Base-by-base conservation (phyloP, 1,284 basidiomycete species). In the Pholiota adiposa region DNA sequence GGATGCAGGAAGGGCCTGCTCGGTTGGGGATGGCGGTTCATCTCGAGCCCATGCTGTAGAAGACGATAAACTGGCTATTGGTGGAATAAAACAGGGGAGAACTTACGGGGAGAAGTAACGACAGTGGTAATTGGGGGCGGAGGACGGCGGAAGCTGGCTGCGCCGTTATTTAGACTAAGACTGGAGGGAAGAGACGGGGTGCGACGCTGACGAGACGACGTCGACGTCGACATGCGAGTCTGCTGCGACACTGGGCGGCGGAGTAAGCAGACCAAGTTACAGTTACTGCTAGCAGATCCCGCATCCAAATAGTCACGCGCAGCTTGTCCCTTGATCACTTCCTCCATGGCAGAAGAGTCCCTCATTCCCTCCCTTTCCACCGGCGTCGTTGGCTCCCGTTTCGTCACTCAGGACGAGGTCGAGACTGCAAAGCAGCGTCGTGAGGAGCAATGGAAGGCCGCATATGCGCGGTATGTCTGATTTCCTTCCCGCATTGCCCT, bases 371-470 rank as follows among this genome's bases (percentile, higher is more conserved):
- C 87, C 33, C 81, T 91, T 59, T 83, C 87, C 7, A 77, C 84
- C 8, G 84, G 83, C 66, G 78, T 78, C 33, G 89, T 92, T 54
- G 89, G 90, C 71, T 89, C 90, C 49, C 86, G 90, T 59, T 92
- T 93, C 73, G 82, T 92, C 62, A 90, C 93, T 29, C 87, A 93
- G 73, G 79, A 82, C 16, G 90, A 95, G 38, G 79, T 97, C 48
- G 93, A 96, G 51, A 83, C 86, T 29, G 93, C 93, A 23, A 90
- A 88, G 63, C 81, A 84, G 9, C 81, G 85, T 44, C 82, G 88
- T 62, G 92, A 96, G 27, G 89, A 93, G 68, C 92, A 96, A 70
- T 96, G 95, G 93, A 92, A 89, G 70, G 94, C 92, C 12, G 95
- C 95, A 14, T 97, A 97, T 76, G 94, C 90, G 41, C 85, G 94